Base-by-base conservation (phyloP, 2,329 filamentous ascomycete genomes). In the Claviceps humidiphila region DNA sequence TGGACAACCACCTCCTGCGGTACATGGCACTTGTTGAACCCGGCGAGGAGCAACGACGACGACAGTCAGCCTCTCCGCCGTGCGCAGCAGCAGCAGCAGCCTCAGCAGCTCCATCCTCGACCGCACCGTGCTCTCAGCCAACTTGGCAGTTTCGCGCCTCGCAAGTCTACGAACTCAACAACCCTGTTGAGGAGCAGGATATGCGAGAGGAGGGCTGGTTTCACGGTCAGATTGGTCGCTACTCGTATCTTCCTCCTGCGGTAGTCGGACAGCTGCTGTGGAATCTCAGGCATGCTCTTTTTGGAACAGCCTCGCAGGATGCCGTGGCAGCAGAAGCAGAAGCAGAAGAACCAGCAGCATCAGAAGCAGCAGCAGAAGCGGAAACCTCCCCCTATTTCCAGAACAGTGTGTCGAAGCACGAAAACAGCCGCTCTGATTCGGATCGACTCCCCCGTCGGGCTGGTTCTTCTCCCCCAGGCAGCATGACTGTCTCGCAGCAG, bases 131-230 rank as follows among this genome's bases (percentile, higher is more conserved):
- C 16, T 39, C 49, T 4, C 53, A 38, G n/a, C n/a, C 34, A 13
- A 51, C 38, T 43, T 68, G 62, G 62, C 58, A 55, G 2, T 67
- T 66, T 52, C 50, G 50, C 30, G 53, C 67, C 17, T 47, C 54
- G 2, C 68, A 82, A 58, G 69, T 85, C 1, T 85, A 83, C 59
- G 72, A 80, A 62, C 71, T 85, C 26, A 82, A 82, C 58, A 75
- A 84, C 60, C 76, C 80, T 0, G 68, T 81, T 1, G 65, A 72
- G 0, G 65, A 78, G 1, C 65, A 69, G 0, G 68, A 74, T 50
- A 77, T 84, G 68, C 72, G 71, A 45, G 66, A 70, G 43, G 74
- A 77, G 41, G 79, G 76, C 0, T 81, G 79, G 75, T 60, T 81
- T 0, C 66, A 71, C 5, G 65, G 67, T 1, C 64, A 71, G 2